Evolutionary conservation across 352 stramenopile species (phyloP).

Genomic region (Thalassiosira mediterranea): DNA sequence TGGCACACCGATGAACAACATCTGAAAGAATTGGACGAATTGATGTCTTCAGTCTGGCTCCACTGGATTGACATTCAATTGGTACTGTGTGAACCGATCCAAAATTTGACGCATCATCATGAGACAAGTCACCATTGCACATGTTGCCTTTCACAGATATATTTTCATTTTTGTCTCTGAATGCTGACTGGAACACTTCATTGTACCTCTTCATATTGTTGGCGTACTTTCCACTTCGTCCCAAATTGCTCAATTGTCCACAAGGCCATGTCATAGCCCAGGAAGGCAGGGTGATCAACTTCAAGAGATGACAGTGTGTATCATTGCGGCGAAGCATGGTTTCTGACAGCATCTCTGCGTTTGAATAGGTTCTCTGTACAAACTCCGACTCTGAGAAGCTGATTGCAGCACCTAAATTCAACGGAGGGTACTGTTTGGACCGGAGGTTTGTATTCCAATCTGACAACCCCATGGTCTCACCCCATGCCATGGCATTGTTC

Average conservation of each 20-base stretch:
- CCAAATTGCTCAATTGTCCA: slow-evolving; percentile 60
- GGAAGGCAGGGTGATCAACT: slow-evolving; percentile 28
- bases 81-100: slow-evolving; percentile 34
- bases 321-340: neutral
- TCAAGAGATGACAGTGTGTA: slow-evolving; percentile 4
- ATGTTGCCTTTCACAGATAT: neutral
- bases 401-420: slow-evolving; percentile 47
- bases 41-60: slow-evolving; percentile 8
- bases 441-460: slow-evolving; percentile 49
- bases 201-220: slow-evolving; percentile 58
- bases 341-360: slow-evolving; percentile 40
- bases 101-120: slow-evolving; percentile 2
- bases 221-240: slow-evolving; percentile 48
- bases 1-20: slow-evolving; percentile 13
- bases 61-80: slow-evolving; percentile 29
- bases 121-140: neutral
- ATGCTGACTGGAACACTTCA: slow-evolving; percentile 43
- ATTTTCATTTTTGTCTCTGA: slow-evolving; percentile 16
- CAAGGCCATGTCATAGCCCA: slow-evolving; percentile 72
- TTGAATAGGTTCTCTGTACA: slow-evolving; percentile 30
- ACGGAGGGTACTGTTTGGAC: slow-evolving; percentile 47
- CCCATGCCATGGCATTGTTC: slow-evolving; percentile 61
- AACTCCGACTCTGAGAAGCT: slow-evolving; percentile 46
- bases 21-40: slow-evolving; percentile 33
- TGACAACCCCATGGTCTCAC: slow-evolving; percentile 53